Evolutionary conservation across 2,329 filamentous ascomycete genomes (phyloP), one percentile per base, ranked within the genome.

Genomic region (Kalmusia sp.): DNA sequence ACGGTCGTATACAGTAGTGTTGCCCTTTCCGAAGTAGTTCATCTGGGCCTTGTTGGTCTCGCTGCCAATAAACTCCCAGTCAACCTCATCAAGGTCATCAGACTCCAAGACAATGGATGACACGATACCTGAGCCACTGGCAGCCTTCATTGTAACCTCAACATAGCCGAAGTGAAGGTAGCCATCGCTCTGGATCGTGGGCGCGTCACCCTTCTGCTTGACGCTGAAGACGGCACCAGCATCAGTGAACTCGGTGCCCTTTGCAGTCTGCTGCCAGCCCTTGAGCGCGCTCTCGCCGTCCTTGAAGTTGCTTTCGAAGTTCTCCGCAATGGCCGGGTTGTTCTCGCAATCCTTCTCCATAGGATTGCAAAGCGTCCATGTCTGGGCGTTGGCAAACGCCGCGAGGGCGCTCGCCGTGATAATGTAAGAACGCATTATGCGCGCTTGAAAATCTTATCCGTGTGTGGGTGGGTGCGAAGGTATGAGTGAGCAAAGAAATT

Each of bases 161-260:
- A 91, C 87, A 55, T 87, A 85, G 49, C 92, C 92, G 62, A 89
- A 93, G 80, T 96, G 92, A 75, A 96, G 89, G 78, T 92, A 95
- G 72, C 92, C 93, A 64, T 87, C 86, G 40, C 89, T 87, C 59
- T 87, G 84, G 57, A 96, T 84, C 1, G 91, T 96, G 1, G 82
- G 82, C 2, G 82, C 79, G 54, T 84, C 75, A 12, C 74, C 76
- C 27, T 74, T 73, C 57, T 77, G 79, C 39, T 67, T 69, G 58
- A 84, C 79, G 33, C 69, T 77, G 67, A 84, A 83, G n/a, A 77
- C 72, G 38, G 79, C 80, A 21, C 81, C 82, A 17, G 77, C 70
- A 7, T 70, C 43, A 27, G 54, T 65, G 54, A 78, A 78, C 45
- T 76, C 80, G 45, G 82, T 78, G 53, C 71, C 71, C n/a, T 70